These are phyloP conservation scores for Ophiocordyceps unilateralis DNA, from an alignment of 2,329 filamentous ascomycete genomes.

Conservation along the genomic window DNA sequence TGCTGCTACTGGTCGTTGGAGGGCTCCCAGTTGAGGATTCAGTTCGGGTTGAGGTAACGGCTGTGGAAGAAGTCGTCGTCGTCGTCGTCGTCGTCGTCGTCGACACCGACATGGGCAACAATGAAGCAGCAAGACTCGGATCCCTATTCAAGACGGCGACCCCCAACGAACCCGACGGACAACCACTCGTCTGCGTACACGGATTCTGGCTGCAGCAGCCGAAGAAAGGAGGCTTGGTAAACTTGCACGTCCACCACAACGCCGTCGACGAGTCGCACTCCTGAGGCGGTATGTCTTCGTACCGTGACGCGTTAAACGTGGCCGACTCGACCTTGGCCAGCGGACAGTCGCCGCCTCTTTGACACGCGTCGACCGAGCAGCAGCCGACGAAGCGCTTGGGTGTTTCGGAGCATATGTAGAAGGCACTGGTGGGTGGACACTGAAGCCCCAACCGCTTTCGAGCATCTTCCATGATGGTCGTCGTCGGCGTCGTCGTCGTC, in stretches of 20 bases:
- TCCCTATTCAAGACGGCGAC: conserved; percentile 9
- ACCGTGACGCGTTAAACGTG: conserved; percentile 11
- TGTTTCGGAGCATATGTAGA: conserved; percentile 19
- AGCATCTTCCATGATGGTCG: not conserved
- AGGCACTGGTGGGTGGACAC: conserved; percentile 3
- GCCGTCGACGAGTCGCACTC: conserved; percentile 9
- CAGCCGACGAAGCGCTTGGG: conserved; percentile 21
- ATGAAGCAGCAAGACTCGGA: not conserved
- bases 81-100: not conserved
- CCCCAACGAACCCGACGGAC: conserved; percentile 8
- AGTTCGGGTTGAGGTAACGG: not conserved
- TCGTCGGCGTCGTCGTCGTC: not conserved
- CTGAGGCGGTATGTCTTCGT: conserved; percentile 13
- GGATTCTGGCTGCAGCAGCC: conserved; percentile 18
- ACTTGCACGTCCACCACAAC: conserved; percentile 18
- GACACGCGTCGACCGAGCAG: conserved; percentile 19
- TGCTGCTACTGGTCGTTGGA: not conserved
- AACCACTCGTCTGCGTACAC: conserved; percentile 6
- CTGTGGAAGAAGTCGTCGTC: not conserved
- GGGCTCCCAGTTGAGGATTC: not conserved
- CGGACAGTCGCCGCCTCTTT: conserved; percentile 15
- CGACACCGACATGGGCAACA: not conserved
- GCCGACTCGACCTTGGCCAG: conserved; percentile 8
- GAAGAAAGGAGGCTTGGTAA: conserved; percentile 15
- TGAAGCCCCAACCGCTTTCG: not conserved